Evolutionary conservation across 129 eudicot species (phyloP).

Genomic region (Sambucus nigra): DNA sequence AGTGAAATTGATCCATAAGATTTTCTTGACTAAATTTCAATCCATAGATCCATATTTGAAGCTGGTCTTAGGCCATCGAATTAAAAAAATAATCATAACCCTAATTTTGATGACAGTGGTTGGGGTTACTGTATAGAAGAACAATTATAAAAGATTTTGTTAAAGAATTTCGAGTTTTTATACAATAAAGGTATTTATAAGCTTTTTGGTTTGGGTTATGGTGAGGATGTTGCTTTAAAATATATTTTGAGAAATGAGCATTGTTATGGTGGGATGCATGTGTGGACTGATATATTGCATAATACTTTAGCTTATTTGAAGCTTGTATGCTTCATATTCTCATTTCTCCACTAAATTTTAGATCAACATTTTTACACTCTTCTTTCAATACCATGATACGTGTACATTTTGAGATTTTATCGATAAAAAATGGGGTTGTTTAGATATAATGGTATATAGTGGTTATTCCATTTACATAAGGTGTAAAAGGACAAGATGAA

Average conservation of each 20-base stretch:
- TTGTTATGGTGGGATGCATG: conserved; percentile 98
- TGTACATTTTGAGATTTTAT: too few relatives aligned
- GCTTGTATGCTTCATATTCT: too few relatives aligned
- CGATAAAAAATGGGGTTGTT: too few relatives aligned
- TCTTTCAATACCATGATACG: too few relatives aligned
- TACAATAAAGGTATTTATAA: conserved; percentile 68
- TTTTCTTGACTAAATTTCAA: background rate
- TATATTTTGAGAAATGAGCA: conserved; percentile 83
- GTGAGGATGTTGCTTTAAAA: conserved; percentile 72
- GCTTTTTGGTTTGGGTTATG: conserved; percentile 72
- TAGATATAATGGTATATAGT: too few relatives aligned
- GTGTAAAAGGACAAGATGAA: too few relatives aligned
- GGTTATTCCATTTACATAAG: too few relatives aligned
- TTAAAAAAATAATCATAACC: conserved; percentile 31
- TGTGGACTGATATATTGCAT: conserved; percentile 67
- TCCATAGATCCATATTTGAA: conserved; percentile 26
- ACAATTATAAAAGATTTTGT: conserved; percentile 67
- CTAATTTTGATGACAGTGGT: conserved; percentile 54
- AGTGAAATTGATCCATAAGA: conserved; percentile 27
- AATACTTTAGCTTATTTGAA: conserved; percentile 67
- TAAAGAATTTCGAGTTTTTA: conserved; percentile 73
- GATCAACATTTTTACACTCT: too few relatives aligned
- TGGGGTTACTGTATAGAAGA: conserved; percentile 99
- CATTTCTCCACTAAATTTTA: too few relatives aligned
- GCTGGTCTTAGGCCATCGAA: conserved; percentile 32